Evolutionary conservation across 495 filamentous ascomycete genomes (phyloP), one percentile per base, ranked within the genome.

Genomic region (Zalerion maritima): DNA sequence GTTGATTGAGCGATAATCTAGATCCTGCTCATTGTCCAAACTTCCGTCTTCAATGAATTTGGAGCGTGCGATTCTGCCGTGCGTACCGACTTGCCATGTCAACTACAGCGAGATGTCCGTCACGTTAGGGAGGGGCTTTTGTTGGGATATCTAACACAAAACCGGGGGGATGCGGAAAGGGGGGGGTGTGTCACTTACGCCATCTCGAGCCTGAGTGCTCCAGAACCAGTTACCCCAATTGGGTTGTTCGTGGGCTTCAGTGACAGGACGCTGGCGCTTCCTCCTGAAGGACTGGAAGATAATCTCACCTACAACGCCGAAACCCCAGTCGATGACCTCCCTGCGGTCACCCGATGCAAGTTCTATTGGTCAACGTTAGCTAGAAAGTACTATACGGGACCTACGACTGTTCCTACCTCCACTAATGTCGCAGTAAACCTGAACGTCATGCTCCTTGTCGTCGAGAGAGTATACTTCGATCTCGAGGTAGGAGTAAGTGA

Each of bases 151-250:
- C 6, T 3, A 20, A 18, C n/a, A n/a, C n/a, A n/a, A n/a, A n/a
- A n/a, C n/a, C n/a, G n/a, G n/a, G n/a, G n/a, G n/a, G n/a, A n/a
- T n/a, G n/a, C n/a, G n/a, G n/a, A n/a, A 5, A 2, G 8, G 3
- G 55, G 56, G 35, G 76, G 72, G 22, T 1, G 6, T 6, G 23
- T n/a, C 1, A 50, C 60, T 49, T 49, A 63, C 60, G 10, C 46
- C 45, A 4, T 45, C 32, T 5, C 18, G 22, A 14, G 40, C 34
- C 9, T 32, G 34, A 10, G 72, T 84, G 14, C 78, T 49, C 31
- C 64, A 81, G 50, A 85, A 80, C 46, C 89, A 70, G 24, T 69
- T 73, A 0, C 86, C 86, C 86, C 86, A 96, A 60, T 91, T 81
- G 0, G 80, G 69, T 22, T 74, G 73, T 40, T 92, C 80, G 16